Conservation (phyloP, 2,329 filamentous ascomycete genomes). For the Westerdykella aurantiaca region DNA sequence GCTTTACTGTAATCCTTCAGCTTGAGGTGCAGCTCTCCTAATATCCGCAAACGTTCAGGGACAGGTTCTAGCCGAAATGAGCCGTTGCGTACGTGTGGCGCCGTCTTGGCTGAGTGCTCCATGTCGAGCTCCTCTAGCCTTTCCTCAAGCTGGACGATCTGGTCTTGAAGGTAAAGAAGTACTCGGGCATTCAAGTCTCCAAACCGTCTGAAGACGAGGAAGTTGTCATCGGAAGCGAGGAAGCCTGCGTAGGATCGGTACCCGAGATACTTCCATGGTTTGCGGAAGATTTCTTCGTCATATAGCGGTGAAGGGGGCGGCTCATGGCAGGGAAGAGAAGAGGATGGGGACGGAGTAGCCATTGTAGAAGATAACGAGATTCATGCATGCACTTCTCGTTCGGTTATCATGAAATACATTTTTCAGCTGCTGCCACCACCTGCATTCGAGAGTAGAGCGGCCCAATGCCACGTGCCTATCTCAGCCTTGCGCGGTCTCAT, state of each 20-base stretch:
- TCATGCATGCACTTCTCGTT: no score
- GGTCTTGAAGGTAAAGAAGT: conserved; percentile 6
- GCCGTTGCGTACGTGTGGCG: conserved; percentile 5
- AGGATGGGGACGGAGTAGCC: no score
- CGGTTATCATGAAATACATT: no score
- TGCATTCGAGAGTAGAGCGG: no score
- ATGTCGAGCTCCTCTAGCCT: conserved; percentile 1
- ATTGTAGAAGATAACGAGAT: no score
- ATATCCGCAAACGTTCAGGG: background rate
- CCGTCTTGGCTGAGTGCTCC: background rate
- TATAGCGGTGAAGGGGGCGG: no score
- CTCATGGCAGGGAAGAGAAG: no score
- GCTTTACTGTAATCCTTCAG: conserved; percentile 5
- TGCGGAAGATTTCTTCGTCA: background rate
- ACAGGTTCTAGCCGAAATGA: conserved; percentile 5
- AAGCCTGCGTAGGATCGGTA: conserved; percentile 3
- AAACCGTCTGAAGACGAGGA: conserved; percentile 5
- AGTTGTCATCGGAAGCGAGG: conserved; percentile 5
- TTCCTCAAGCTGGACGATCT: conserved; percentile 1
- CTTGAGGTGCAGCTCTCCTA: conserved; percentile 1
- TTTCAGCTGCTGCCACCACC: no score
- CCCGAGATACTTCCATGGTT: conserved; percentile 7
- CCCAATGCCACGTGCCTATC: no score
- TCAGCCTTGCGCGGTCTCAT: no score
- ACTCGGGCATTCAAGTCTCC: conserved; percentile 2